Evolutionary conservation across 345 rosid species (phyloP).

Genomic region (Eucalyptus marginata): DNA sequence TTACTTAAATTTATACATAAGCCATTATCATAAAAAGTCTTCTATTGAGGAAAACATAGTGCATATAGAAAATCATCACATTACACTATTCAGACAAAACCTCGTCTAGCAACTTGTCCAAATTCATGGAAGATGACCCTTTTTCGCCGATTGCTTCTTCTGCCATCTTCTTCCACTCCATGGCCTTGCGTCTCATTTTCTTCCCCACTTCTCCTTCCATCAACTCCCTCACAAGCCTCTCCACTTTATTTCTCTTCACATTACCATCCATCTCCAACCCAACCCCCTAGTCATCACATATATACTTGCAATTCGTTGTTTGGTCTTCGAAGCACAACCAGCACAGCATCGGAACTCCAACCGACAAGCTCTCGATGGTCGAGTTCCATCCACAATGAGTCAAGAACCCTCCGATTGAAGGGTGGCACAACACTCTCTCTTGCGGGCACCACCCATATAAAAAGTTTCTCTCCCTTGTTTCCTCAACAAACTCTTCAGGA

Average conservation of each 20-base stretch:
- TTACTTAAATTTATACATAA: no score
- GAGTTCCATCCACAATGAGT: slow-evolving; percentile 13
- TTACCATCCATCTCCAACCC: slow-evolving; percentile 1
- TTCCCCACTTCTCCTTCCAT: neutral
- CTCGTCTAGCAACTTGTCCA: neutral
- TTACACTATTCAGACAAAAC: neutral
- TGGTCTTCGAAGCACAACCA: neutral
- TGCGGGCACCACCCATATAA: slow-evolving; percentile 1
- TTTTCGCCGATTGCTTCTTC: neutral
- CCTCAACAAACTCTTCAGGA: neutral
- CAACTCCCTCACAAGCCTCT: neutral
- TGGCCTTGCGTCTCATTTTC: neutral
- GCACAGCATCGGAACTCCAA: neutral
- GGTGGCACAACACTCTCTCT: slow-evolving; percentile 2
- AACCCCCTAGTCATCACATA: slow-evolving; percentile 18
- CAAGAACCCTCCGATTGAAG: neutral
- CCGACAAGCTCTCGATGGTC: neutral
- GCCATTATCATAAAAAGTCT: no score
- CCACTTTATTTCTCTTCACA: slow-evolving; percentile 10
- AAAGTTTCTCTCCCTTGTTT: neutral
- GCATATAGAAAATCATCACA: neutral
- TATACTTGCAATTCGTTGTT: neutral
- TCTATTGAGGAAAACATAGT: neutral
- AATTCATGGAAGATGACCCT: neutral
- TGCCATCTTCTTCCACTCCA: neutral